Evolutionary conservation across 495 filamentous ascomycete genomes (phyloP).

Genomic region (Aspergillus biplanus): DNA sequence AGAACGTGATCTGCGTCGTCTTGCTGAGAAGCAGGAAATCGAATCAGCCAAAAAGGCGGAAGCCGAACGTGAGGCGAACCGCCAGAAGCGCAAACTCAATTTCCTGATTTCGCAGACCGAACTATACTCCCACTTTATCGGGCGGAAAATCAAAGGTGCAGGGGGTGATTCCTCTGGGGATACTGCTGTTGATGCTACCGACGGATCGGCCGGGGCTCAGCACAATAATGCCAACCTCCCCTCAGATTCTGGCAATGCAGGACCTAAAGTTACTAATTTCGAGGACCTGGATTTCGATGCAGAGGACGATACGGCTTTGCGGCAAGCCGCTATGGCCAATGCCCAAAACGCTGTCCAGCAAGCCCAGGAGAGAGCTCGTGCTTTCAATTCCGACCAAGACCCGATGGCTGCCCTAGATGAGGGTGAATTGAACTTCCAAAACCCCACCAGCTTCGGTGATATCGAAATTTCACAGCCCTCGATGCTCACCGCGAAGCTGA

Average conservation of each 20-base stretch:
- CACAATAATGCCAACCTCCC: constrained; percentile 59
- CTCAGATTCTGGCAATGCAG: constrained; percentile 59
- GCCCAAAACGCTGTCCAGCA: constrained; percentile 95
- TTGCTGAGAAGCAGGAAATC: constrained; percentile 93
- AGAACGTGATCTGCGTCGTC: constrained; percentile 90
- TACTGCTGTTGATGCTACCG: constrained; percentile 60
- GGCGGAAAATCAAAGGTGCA: constrained; percentile 96
- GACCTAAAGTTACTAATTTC: constrained; percentile 82
- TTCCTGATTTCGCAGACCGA: constrained; percentile 99
- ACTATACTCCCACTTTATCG: constrained; percentile 98
- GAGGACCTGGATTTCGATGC: constrained; percentile 95
- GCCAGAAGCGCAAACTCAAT: constrained; percentile 97
- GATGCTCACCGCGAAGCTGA: constrained; percentile 89
- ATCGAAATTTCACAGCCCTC: constrained; percentile 94
- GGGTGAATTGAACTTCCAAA: constrained; percentile 99
- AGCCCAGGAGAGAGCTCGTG: constrained; percentile 86
- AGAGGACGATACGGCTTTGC: constrained; percentile 83
- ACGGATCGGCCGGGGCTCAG: constrained; percentile 49
- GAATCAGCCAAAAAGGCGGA: constrained; percentile 96
- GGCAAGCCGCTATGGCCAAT: constrained; percentile 87
- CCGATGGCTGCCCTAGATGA: constrained; percentile 61
- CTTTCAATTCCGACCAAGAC: constrained; percentile 77
- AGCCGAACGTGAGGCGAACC: constrained; percentile 93
- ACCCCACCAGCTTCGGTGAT: constrained; percentile 90
- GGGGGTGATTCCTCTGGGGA: constrained; percentile 92